Conservation (phyloP, 768 basidiomycete genomes). For the Kockovaella imperatae region DNA sequence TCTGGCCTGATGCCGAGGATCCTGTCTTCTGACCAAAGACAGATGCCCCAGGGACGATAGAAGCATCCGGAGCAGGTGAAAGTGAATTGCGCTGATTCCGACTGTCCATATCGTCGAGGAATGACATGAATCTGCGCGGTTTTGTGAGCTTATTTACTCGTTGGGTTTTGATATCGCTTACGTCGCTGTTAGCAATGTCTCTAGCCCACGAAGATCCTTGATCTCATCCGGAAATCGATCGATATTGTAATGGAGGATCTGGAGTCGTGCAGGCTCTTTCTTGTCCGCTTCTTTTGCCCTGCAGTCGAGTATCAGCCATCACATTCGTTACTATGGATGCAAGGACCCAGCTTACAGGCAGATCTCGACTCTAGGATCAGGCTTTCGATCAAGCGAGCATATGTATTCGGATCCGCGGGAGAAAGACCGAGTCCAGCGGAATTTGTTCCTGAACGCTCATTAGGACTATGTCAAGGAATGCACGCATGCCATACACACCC, state of each 20-base stretch:
- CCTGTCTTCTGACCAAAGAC: not conserved
- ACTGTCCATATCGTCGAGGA: slow-evolving; percentile 35
- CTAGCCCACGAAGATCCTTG: slow-evolving; percentile 37
- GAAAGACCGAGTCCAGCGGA: slow-evolving; percentile 30
- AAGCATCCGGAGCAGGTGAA: not conserved
- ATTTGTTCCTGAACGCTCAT: slow-evolving; percentile 26
- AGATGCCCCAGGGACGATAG: not conserved
- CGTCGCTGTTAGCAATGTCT: slow-evolving; percentile 28
- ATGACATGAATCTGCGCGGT: slow-evolving; percentile 20
- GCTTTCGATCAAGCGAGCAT: slow-evolving; percentile 39
- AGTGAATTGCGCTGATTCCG: too few relatives aligned
- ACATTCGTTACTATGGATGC: not conserved
- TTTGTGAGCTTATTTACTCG: not conserved
- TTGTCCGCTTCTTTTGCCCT: slow-evolving; percentile 33
- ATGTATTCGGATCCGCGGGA: slow-evolving; percentile 40
- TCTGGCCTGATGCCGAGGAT: not conserved
- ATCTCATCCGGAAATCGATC: slow-evolving; percentile 41
- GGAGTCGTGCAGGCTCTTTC: slow-evolving; percentile 31
- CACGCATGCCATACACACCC: slow-evolving; percentile 13
- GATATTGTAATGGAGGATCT: slow-evolving; percentile 43
- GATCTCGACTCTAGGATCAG: slow-evolving; percentile 41
- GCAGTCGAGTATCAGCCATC: not conserved
- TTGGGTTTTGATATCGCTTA: slow-evolving; percentile 4
- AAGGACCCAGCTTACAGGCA: slow-evolving; percentile 28
- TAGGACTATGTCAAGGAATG: not conserved